Percentiles rank a stretch among this genome's conserved stretches.
These are phyloP conservation scores for Ogataea paraovalis DNA, from an alignment of 805 yeast species.

Conservation along the genomic window DNA sequence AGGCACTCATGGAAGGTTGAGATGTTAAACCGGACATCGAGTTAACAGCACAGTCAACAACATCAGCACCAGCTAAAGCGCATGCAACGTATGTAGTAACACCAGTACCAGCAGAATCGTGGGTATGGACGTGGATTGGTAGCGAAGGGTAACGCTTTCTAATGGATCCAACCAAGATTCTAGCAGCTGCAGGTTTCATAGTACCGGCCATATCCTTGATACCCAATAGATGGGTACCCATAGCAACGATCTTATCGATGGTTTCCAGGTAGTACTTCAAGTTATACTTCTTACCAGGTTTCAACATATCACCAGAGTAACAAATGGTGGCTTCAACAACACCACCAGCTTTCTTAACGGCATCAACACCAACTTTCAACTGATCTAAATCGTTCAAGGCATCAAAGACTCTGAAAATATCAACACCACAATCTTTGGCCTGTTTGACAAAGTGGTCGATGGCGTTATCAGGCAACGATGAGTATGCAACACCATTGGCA, in stretches of 20 bases:
- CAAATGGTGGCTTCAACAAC: slow-evolving; percentile 98
- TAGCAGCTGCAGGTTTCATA: slow-evolving; percentile 92
- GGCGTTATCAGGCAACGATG: slow-evolving; percentile 97
- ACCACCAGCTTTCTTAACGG: slow-evolving; percentile 98
- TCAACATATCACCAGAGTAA: slow-evolving; percentile 98
- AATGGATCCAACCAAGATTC: slow-evolving; percentile 68
- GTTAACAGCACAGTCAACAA: slow-evolving; percentile 95
- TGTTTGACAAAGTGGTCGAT: slow-evolving; percentile 94
- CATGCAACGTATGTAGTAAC: slow-evolving; percentile 95
- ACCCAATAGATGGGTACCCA: slow-evolving; percentile 97
- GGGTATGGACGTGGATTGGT: slow-evolving; percentile 98
- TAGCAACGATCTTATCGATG: slow-evolving; percentile 75
- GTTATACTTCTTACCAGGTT: slow-evolving; percentile 94
- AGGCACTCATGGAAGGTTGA: slow-evolving; percentile 93
- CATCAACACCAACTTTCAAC: slow-evolving; percentile 94
- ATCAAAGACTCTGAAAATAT: slow-evolving; percentile 95
- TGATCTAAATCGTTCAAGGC: slow-evolving; percentile 96
- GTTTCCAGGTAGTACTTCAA: slow-evolving; percentile 81
- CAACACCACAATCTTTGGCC: slow-evolving; percentile 95
- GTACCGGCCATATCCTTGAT: slow-evolving; percentile 99
- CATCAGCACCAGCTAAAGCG: slow-evolving; percentile 96
- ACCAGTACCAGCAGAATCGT: slow-evolving; percentile 99
- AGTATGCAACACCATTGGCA: slow-evolving; percentile 98
- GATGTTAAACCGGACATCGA: slow-evolving; percentile 98
- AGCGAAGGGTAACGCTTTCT: slow-evolving; percentile 86